Conservation (phyloP, 495 filamentous ascomycete species). For the Podospora didyma region DNA sequence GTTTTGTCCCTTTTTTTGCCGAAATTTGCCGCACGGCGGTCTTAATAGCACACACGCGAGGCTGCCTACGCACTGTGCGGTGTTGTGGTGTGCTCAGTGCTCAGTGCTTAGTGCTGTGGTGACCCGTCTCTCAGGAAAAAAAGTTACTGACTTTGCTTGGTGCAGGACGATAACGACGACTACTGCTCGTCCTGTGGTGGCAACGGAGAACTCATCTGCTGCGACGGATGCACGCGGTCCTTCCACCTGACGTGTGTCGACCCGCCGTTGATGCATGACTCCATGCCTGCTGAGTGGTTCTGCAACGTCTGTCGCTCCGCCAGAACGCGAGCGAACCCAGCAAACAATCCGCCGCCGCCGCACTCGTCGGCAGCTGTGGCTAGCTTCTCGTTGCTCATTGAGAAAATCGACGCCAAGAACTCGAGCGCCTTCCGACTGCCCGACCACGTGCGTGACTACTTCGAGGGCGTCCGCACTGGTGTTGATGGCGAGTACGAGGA, state of each 20-base stretch:
- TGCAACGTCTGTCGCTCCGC: conserved; percentile 66
- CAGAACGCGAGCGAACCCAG: too few relatives aligned
- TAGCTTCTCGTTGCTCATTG: conserved; percentile 56
- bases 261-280: conserved; percentile 64
- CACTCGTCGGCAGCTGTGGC: conserved; percentile 34
- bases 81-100: too few relatives aligned
- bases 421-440: conserved; percentile 74
- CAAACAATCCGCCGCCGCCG: conserved; percentile 31
- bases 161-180: conserved; percentile 78
- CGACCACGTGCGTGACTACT: conserved; percentile 61
- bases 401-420: conserved; percentile 57
- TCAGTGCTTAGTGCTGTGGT: too few relatives aligned
- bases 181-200: conserved; percentile 78
- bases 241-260: conserved; percentile 86
- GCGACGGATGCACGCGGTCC: conserved; percentile 80
- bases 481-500: conserved; percentile 79
- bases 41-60: too few relatives aligned
- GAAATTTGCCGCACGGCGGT: conserved; percentile 30
- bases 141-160: too few relatives aligned
- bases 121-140: too few relatives aligned
- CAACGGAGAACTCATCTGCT: conserved; percentile 82
- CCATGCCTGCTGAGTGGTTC: conserved; percentile 74
- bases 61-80: too few relatives aligned
- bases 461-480: conserved; percentile 68
- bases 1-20: conserved; percentile 27